Evolutionary conservation across 352 stramenopile genomes (phyloP).

Genomic region (Paralagenidium karlingii): DNA sequence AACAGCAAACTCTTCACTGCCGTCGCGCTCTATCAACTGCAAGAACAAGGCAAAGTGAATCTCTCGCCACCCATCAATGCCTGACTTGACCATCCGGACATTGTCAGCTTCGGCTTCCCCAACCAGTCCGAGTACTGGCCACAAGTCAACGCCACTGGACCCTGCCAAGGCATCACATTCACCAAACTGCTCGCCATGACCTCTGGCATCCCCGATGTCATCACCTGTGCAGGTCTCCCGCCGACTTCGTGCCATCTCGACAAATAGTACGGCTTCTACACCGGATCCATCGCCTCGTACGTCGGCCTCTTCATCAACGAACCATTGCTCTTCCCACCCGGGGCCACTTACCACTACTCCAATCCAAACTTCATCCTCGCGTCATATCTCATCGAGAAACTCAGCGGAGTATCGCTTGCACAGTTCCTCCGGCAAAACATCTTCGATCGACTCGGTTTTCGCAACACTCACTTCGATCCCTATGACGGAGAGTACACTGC

Average conservation of each 20-base stretch:
- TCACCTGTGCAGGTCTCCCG: too few relatives aligned
- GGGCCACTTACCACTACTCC: constrained; percentile 29
- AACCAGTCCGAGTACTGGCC: constrained; percentile 44
- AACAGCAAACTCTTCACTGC: constrained; percentile 44
- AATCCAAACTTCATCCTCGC: constrained; percentile 45
- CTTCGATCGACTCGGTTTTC: constrained; percentile 16
- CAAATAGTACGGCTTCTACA: too few relatives aligned
- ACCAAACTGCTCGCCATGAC: constrained; percentile 51
- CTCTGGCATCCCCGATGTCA: constrained; percentile 20
- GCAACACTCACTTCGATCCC: constrained; percentile 36
- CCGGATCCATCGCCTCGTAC: constrained; percentile 16
- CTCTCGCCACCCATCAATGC: constrained; percentile 16
- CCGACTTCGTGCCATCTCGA: too few relatives aligned
- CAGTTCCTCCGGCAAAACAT: constrained; percentile 28
- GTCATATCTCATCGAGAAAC: constrained; percentile 54
- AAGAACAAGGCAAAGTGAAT: constrained; percentile 26
- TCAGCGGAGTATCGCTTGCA: constrained; percentile 22
- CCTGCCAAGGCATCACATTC: constrained; percentile 42
- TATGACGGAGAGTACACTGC: constrained; percentile 15
- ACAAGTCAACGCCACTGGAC: constrained; percentile 4
- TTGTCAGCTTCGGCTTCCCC: constrained; percentile 22
- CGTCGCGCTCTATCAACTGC: constrained; percentile 42
- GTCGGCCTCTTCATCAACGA: constrained; percentile 33
- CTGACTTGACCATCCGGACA: constrained; percentile 24
- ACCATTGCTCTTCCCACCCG: constrained; percentile 32